Evolutionary conservation across 169 alveolate species (phyloP).

Genomic region (Sarcocystis neurona): DNA sequence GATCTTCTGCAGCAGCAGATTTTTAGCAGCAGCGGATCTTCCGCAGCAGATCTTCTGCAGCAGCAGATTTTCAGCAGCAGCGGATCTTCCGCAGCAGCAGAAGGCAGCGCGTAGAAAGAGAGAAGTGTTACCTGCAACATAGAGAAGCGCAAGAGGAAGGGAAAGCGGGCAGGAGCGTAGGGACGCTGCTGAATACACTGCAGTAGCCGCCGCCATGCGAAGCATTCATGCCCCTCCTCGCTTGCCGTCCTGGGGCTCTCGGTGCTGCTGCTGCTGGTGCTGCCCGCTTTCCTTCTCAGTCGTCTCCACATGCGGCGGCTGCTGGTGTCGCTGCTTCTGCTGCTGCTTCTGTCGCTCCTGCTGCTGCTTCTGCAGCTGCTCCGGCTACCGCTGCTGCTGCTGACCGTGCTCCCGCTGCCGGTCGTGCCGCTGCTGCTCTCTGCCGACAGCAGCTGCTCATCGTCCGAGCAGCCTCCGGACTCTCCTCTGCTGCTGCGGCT

Average conservation of each 20-base stretch:
- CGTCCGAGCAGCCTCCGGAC: neutral
- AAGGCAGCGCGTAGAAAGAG: too few species aligned
- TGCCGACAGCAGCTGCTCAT: neutral
- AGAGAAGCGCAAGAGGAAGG: neutral
- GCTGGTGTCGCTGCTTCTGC: neutral
- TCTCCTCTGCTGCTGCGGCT: neutral
- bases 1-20: too few species aligned
- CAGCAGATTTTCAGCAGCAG: too few species aligned
- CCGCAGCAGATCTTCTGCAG: too few species aligned
- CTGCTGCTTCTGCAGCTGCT: neutral
- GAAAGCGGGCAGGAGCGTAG: neutral
- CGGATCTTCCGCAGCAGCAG: too few species aligned
- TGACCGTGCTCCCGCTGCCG: neutral
- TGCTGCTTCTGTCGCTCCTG: neutral
- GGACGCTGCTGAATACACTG: neutral
- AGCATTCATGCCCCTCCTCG: neutral
- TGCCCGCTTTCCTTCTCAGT: neutral
- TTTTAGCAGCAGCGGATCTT: too few species aligned
- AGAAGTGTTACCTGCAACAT: slow-evolving; percentile 1
- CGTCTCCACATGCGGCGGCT: neutral
- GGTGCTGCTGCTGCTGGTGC: neutral
- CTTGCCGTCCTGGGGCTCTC: neutral
- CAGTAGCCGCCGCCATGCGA: neutral
- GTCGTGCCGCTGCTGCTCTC: neutral
- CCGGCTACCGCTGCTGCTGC: neutral